Evolutionary conservation across 768 basidiomycete species (phyloP), one percentile per base, ranked within the genome.

Genomic region (Phanerochaete carnosa): DNA sequence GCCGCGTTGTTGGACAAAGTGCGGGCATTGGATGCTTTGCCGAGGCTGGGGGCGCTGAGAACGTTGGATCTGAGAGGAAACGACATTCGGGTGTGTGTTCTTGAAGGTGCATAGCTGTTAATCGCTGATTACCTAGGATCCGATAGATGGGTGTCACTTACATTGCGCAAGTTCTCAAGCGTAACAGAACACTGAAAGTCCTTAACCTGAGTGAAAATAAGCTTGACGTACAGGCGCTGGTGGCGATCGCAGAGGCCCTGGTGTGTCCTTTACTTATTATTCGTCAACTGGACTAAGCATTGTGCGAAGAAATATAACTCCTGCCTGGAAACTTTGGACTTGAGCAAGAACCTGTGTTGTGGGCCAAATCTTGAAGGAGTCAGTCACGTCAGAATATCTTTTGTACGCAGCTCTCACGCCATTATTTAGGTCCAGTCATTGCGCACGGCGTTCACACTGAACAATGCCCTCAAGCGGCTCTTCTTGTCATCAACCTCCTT

Each of bases 171-270:
- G 96, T 98, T 0, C 78, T 98, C 63, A 98, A 98, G 70, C 88
- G 96, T 37, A 98, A 99, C 73, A 80, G 95, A 46, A 98, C 96
- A 2, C 78, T 98, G 46, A 97, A 96, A 74, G 88, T 98, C 5
- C 80, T 98, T 26, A 98, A 98, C 72, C 75, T 98, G 55, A 89
- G 91, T 68, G 96, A 98, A 72, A 98, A 98, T 73, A 94, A 90
- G 71, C 83, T 99, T 5, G 96, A 96, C 59, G 83, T 91, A 0
- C 76, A 81, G 9, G 92, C 93, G 56, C 77, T 99, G 11, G 84
- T 88, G 1, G 77, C 81, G 0, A 80, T 99, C 15, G 95, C 94
- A 0, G 96, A 99, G 73, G 90, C 95, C 0, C 73, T 99, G 71
- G 94, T 95, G 59, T 66, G 87, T 77, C 51, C 37, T 15, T 55